A percentile compares a stretch with the other conserved stretches of the same genome.
phyloP scores from a whole-genome alignment of 352 stramenopile genomes.

The Pythium dissotocum region DNA sequence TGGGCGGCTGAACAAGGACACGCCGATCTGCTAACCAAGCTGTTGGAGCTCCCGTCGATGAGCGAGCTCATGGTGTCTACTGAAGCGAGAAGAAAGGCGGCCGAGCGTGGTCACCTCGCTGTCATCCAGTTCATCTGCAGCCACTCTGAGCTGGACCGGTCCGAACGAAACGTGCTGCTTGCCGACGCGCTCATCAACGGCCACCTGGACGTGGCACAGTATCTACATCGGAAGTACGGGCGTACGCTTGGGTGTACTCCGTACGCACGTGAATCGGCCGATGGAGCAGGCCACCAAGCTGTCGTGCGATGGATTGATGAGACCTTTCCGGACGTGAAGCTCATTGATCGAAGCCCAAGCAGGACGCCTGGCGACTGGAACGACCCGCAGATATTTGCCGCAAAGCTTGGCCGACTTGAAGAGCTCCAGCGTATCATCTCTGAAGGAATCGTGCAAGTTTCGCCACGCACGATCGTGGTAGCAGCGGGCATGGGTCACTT shows the following conservation, averaged over 20 bases:
- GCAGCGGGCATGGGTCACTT: neutral
- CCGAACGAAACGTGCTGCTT: neutral
- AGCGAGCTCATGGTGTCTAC: slow-evolving; percentile 5
- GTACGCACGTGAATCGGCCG: neutral
- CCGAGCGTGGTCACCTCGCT: slow-evolving; percentile 16
- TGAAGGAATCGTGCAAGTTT: too few species aligned
- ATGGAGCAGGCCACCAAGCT: neutral
- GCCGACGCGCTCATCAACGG: slow-evolving; percentile 7
- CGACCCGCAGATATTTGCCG: slow-evolving; percentile 2
- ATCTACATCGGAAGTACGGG: slow-evolving; percentile 5
- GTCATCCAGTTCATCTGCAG: slow-evolving; percentile 24
- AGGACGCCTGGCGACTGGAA: neutral
- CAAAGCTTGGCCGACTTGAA: slow-evolving; percentile 1
- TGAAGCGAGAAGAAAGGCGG: slow-evolving; percentile 16
- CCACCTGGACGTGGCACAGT: slow-evolving; percentile 20
- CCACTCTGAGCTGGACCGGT: neutral
- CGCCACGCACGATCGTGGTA: neutral
- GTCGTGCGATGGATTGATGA: slow-evolving; percentile 8
- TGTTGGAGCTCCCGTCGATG: neutral
- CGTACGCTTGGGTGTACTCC: slow-evolving; percentile 6
- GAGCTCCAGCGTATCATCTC: neutral
- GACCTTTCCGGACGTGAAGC: slow-evolving; percentile 6
- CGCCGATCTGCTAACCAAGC: slow-evolving; percentile 5
- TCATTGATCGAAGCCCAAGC: neutral
- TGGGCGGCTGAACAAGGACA: slow-evolving; percentile 16